Percentiles rank a stretch among this genome's conserved stretches.
Conservation (phyloP, 371 early-diverging fungal genomes). For the Mucor saturninus region DNA sequence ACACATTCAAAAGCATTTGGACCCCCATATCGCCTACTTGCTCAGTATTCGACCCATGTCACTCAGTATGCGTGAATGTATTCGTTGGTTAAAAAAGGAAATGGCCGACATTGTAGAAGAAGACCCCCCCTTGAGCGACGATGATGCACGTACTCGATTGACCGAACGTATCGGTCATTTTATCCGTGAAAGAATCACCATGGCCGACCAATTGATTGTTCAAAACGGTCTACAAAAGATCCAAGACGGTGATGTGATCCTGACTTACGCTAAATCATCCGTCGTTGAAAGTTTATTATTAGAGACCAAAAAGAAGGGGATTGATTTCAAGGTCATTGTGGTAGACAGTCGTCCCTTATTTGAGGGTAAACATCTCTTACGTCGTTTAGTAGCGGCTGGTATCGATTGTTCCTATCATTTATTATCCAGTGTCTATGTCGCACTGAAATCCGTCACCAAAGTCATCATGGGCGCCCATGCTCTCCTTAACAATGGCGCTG, state of each 20-base stretch:
- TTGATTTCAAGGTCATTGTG: constrained; percentile 90
- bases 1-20: constrained; percentile 82
- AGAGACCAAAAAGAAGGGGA: constrained; percentile 77
- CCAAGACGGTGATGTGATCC: constrained; percentile 91
- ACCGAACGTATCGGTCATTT: constrained; percentile 83
- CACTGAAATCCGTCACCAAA: constrained; percentile 88
- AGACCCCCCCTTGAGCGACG: constrained; percentile 75
- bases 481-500: constrained; percentile 90
- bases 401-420: constrained; percentile 81
- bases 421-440: constrained; percentile 69
- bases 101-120: constrained; percentile 68
- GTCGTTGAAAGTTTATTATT: constrained; percentile 80
- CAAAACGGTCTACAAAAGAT: constrained; percentile 86
- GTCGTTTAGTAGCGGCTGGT: constrained; percentile 67
- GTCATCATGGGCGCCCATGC: constrained; percentile 94
- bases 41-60: constrained; percentile 84
- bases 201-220: constrained; percentile 84
- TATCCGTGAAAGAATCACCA: constrained; percentile 88
- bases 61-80: constrained; percentile 93
- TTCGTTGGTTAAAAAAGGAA: constrained; percentile 89
- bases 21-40: constrained; percentile 90
- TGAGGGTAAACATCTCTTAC: constrained; percentile 81
- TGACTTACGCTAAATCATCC: constrained; percentile 90
- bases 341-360: constrained; percentile 90
- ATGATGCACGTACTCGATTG: constrained; percentile 63